These are phyloP conservation scores for Cairneyella variabilis DNA, from an alignment of 495 filamentous ascomycete genomes.

Conservation along the genomic window DNA sequence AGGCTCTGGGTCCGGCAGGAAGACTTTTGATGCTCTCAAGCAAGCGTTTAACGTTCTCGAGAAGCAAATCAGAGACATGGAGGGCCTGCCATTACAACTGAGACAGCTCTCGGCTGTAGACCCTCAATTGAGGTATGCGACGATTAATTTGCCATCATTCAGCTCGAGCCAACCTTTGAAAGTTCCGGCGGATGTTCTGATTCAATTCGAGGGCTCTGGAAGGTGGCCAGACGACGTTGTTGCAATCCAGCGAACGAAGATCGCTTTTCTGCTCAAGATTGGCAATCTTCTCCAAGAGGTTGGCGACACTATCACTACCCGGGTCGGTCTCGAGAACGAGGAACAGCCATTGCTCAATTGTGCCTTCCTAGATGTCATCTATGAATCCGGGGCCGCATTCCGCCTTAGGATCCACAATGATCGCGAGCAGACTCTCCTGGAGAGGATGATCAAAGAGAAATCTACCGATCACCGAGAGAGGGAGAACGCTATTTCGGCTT, in stretches of 20 bases:
- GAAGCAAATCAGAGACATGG: constrained; percentile 66
- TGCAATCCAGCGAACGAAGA: constrained; percentile 90
- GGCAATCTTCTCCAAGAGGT: constrained; percentile 58
- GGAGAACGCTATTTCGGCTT: constrained; percentile 61
- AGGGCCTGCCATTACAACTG: constrained; percentile 75
- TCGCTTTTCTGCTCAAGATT: constrained; percentile 85
- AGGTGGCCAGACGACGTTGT: constrained; percentile 90
- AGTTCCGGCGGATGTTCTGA: constrained; percentile 59
- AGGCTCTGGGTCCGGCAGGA: constrained; percentile 28
- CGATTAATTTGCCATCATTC: constrained; percentile 45
- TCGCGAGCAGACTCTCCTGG: constrained; percentile 76
- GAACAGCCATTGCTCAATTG: constrained; percentile 63
- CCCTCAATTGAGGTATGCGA: constrained; percentile 69
- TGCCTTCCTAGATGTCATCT: constrained; percentile 77
- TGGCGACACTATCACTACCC: constrained; percentile 45
- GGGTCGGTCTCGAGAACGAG: constrained; percentile 78
- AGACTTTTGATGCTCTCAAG: constrained; percentile 47
- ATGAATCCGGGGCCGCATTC: constrained; percentile 63
- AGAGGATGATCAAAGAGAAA: constrained; percentile 72
- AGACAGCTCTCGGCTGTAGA: constrained; percentile 71
- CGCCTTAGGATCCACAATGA: constrained; percentile 74
- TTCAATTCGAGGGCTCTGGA: constrained; percentile 90
- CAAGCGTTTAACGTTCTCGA: constrained; percentile 67
- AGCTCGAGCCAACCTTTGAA: constrained; percentile 31
- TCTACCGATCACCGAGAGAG: constrained; percentile 53